These are phyloP conservation scores for Themeda triandra DNA, from an alignment of 176 grass and related monocot genomes.

Conservation along the genomic window DNA sequence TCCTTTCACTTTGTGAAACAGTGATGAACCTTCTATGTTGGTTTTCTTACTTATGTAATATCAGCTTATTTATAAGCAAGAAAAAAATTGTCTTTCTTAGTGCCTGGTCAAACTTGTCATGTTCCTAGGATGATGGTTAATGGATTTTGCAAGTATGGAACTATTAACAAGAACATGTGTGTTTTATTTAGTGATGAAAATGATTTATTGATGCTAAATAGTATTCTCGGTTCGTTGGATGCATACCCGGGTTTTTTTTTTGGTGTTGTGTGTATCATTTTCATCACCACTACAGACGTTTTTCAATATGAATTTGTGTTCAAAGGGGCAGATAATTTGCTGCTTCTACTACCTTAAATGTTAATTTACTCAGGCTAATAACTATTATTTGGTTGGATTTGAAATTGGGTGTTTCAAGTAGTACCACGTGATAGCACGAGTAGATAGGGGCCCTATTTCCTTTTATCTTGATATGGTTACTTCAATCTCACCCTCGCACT, in stretches of 20 bases:
- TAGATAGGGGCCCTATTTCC: no score
- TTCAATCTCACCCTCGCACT: no score
- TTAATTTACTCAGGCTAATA: no score
- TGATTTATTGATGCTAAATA: not conserved
- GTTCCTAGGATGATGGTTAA: not conserved
- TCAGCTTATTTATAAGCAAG: constrained; percentile 16
- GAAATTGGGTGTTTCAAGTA: no score
- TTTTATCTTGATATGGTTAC: no score
- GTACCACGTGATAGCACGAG: no score
- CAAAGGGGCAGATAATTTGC: not conserved
- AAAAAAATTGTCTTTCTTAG: not conserved
- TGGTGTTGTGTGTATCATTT: not conserved
- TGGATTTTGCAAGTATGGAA: not conserved
- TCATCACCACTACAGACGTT: not conserved
- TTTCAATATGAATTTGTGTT: not conserved
- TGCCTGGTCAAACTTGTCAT: not conserved
- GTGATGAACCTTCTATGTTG: not conserved
- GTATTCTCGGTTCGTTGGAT: not conserved
- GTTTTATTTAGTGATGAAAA: not conserved
- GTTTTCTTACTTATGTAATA: not conserved
- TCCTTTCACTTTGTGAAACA: not conserved
- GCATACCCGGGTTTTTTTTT: not conserved
- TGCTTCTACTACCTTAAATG: no score
- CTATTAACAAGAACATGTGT: not conserved
- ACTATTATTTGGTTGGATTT: no score